Base-by-base conservation (phyloP, 202 grass and related monocot species). In the Cymbopogon flexuosus region DNA sequence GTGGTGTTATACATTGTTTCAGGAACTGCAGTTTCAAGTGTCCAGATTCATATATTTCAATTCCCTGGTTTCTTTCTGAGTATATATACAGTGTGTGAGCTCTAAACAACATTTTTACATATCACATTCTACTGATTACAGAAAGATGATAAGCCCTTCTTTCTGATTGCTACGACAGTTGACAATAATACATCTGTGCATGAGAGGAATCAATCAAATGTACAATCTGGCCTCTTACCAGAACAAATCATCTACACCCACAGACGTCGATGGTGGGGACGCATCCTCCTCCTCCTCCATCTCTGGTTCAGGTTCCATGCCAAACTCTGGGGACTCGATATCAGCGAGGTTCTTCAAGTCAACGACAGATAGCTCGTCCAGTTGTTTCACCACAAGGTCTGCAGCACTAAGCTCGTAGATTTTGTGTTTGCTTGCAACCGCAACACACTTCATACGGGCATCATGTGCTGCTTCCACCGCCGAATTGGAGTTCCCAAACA, bases 401-500 rank as follows among this genome's bases (percentile, higher is more conserved):
- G 95, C 95, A 0, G 95, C 95, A 16, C 84, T 46, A 10, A 98
- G 92, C 84, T 94, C 95, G 1, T 98, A 98, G 52, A 86, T 81
- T 0, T 89, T 90, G 60, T 90, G 90, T 69, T 79, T 93, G 81
- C 88, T 94, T 16, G 95, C 95, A 0, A 98, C 92, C 1, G 88
- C 95, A 0, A 98, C 88, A 12, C 95, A 98, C 84, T 98, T 98
- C 95, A 98, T 98, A 2, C 68, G 64, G 5, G 92, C 92, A 57
- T 94, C 95, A 15, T 93, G 95, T 0, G 95, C 95, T 0, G 95
- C 95, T 89, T 98, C 95, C 59, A 98, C 95, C 0, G 88, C 77
- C 0, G 86, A 91, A 70, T 98, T 98, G 15, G 95, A 98, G 82
- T 91, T 94, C 11, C 95, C 95, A 37, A 98, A 94, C 40, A 98